Evolutionary conservation across 176 grass and related monocot species (phyloP).

Genomic region (Hsuehochloa calcarea): DNA sequence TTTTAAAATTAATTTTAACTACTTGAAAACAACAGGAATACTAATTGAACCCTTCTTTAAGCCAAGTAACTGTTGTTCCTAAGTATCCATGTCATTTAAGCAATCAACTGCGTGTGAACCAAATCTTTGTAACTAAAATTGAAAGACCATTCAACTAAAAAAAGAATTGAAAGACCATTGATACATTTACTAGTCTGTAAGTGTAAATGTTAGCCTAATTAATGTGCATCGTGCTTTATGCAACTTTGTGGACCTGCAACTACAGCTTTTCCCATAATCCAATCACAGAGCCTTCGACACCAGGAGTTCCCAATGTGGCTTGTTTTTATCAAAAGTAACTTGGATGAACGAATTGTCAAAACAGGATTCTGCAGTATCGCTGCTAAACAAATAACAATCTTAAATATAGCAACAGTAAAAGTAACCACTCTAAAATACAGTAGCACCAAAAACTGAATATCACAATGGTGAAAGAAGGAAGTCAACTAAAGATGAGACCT

Average conservation of each 20-base stretch:
- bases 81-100: background rate
- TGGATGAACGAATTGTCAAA: background rate
- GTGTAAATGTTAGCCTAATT: background rate
- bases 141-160: background rate
- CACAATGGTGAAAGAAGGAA: background rate
- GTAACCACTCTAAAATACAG: background rate
- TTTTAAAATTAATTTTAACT: background rate
- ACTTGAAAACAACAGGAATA: background rate
- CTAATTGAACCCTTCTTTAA: background rate
- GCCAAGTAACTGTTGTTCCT: background rate
- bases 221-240: background rate
- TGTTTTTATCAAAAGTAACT: background rate
- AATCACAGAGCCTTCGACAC: background rate
- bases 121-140: background rate
- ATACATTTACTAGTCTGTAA: background rate
- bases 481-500: slow-evolving; percentile 8
- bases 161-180: background rate
- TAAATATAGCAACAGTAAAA: background rate
- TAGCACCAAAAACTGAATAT: background rate
- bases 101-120: background rate
- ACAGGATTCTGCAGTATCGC: background rate
- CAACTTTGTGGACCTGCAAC: background rate
- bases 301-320: background rate
- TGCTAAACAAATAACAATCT: background rate
- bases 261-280: background rate